Conservation (phyloP, 2,329 filamentous ascomycete species). For the Biscogniauxia sp. region DNA sequence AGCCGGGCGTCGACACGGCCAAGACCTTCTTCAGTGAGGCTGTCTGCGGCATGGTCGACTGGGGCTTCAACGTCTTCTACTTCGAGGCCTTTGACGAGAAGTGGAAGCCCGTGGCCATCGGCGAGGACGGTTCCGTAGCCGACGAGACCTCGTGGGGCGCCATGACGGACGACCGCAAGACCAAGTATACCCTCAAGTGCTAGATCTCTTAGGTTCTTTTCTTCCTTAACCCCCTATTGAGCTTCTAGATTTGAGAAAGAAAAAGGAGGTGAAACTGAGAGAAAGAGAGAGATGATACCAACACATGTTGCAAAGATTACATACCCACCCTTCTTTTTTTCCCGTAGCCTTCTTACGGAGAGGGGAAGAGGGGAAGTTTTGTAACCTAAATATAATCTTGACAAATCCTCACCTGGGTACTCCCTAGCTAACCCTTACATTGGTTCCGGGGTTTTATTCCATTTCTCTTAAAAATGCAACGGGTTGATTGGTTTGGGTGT, state of each 20-base stretch:
- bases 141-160: constrained; percentile 71
- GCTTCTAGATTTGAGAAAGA: too few species aligned
- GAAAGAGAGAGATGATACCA: too few species aligned
- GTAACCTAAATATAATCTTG: not conserved
- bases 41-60: constrained; percentile 62
- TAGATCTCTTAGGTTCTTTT: constrained; percentile 3
- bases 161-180: constrained; percentile 56
- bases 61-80: constrained; percentile 68
- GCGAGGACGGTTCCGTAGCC: constrained; percentile 58
- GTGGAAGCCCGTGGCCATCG: constrained; percentile 64
- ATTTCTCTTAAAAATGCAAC: too few species aligned
- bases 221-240: too few species aligned
- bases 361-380: not conserved
- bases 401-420: too few species aligned
- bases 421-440: too few species aligned
- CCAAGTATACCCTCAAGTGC: constrained; percentile 48
- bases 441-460: too few species aligned
- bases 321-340: not conserved
- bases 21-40: constrained; percentile 58
- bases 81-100: constrained; percentile 74
- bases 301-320: not conserved
- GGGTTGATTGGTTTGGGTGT: too few species aligned
- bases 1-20: constrained; percentile 58
- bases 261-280: too few species aligned
- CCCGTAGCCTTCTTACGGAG: not conserved